phyloP scores from a whole-genome alignment of 1,284 basidiomycete genomes.

The Melampsora larici-populina region DNA sequence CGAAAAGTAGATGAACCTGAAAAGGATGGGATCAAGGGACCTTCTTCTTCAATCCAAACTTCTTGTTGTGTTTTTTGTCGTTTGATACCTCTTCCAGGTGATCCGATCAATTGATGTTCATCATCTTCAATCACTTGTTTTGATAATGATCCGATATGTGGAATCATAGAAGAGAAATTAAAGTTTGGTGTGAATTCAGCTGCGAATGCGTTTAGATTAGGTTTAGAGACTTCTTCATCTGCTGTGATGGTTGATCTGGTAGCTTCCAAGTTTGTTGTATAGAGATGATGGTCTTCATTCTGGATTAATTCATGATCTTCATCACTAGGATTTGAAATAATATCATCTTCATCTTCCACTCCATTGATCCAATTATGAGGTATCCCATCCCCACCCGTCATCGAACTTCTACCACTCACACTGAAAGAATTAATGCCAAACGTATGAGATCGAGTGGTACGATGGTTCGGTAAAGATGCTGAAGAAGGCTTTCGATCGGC shows the following conservation, averaged over 20 bases:
- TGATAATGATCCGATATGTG: background rate
- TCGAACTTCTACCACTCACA: background rate
- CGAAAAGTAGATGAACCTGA: background rate
- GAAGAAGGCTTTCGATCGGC: conserved; percentile 2
- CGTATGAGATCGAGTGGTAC: conserved; percentile 26
- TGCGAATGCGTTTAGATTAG: conserved; percentile 29
- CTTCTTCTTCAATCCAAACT: background rate
- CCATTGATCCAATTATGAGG: conserved; percentile 42
- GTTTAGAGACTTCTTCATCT: background rate
- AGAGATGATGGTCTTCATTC: conserved; percentile 16
- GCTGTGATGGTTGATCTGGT: background rate
- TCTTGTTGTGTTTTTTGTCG: background rate
- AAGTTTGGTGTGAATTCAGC: conserved; percentile 39
- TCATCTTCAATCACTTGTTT: background rate
- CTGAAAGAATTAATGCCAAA: conserved; percentile 23
- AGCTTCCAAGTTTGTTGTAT: conserved; percentile 12
- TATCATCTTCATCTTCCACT: conserved; percentile 36
- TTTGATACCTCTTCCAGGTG: conserved; percentile 3
- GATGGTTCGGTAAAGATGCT: conserved; percentile 4
- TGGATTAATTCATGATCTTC: background rate
- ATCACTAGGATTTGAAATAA: conserved; percentile 39
- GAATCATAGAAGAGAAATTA: background rate
- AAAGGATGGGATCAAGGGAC: background rate
- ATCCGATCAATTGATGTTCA: background rate
- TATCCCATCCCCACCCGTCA: conserved; percentile 12